Percentiles rank a stretch among this genome's conserved stretches.
Conservation (phyloP, 352 stramenopile species). For the Phytophthora uliginosa region DNA sequence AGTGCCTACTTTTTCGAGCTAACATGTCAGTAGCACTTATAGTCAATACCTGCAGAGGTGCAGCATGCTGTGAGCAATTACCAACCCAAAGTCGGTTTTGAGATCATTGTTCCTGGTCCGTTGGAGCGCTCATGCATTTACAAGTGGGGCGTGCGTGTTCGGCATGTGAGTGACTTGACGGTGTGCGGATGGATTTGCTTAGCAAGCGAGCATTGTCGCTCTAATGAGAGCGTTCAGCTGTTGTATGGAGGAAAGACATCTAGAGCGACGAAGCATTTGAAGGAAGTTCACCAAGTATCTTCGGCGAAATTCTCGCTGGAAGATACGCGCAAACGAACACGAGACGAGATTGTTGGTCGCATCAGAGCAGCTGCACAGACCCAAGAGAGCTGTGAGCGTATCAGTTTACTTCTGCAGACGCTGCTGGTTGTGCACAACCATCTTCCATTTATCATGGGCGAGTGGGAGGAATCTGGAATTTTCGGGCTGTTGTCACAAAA, state of each 20-base stretch:
- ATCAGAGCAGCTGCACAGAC: conserved; percentile 4
- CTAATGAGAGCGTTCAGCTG: conserved; percentile 8
- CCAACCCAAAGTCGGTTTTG: background rate
- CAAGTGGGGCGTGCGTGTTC: background rate
- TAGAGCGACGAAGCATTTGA: conserved; percentile 11
- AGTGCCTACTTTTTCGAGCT: no score
- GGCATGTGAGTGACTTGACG: background rate
- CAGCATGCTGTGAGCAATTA: background rate
- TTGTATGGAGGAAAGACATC: background rate
- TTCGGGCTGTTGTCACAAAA: conserved; percentile 10
- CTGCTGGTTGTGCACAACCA: conserved; percentile 9
- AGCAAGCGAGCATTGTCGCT: background rate
- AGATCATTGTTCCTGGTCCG: background rate
- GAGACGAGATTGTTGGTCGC: background rate
- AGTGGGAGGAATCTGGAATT: conserved; percentile 10
- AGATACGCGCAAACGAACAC: conserved; percentile 2
- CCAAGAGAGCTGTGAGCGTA: conserved; percentile 4
- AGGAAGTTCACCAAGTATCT: conserved; percentile 3
- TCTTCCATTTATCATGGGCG: conserved; percentile 12
- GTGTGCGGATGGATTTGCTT: background rate
- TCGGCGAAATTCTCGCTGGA: background rate
- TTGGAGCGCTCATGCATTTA: background rate
- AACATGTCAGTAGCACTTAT: no score
- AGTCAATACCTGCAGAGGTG: background rate
- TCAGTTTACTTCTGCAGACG: conserved; percentile 8